Evolutionary conservation across 179 eudicot genomes (phyloP).

Genomic region (Drosera spatulata): DNA sequence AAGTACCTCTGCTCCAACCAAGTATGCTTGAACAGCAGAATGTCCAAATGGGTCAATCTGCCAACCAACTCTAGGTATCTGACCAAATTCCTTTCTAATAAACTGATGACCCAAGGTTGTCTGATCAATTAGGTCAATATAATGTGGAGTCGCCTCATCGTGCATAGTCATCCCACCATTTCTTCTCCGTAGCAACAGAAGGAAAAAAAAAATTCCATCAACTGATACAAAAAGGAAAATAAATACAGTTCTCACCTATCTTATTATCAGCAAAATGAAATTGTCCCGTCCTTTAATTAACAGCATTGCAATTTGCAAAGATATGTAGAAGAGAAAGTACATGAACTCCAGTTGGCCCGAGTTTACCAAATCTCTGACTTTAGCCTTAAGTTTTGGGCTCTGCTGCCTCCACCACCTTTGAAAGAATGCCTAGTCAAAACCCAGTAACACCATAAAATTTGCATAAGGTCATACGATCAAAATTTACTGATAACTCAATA

Average conservation of each 20-base stretch:
- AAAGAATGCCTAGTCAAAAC: slow-evolving; percentile 62
- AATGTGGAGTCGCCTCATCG: slow-evolving; percentile 93
- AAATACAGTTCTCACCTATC: background rate
- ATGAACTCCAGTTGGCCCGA: slow-evolving; percentile 91
- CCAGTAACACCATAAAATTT: background rate
- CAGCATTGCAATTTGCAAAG: no score
- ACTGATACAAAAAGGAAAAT: background rate
- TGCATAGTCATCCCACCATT: slow-evolving; percentile 99
- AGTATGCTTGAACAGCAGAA: slow-evolving; percentile 97
- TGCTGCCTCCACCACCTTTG: slow-evolving; percentile 96
- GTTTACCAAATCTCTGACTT: slow-evolving; percentile 73
- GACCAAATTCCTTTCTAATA: slow-evolving; percentile 54
- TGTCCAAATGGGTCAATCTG: slow-evolving; percentile 98
- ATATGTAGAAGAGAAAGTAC: slow-evolving; percentile 14
- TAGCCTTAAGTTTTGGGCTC: slow-evolving; percentile 44
- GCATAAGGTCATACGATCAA: no score
- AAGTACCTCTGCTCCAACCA: slow-evolving; percentile 94
- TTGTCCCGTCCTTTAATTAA: background rate
- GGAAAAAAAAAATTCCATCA: background rate
- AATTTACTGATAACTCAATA: no score
- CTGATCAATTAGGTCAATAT: slow-evolving; percentile 91
- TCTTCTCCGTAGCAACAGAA: slow-evolving; percentile 23
- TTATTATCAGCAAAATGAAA: background rate
- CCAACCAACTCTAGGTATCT: slow-evolving; percentile 88
- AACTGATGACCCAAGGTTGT: slow-evolving; percentile 84